Conservation (phyloP, 2,329 filamentous ascomycete species). For the Penicillium sp. region DNA sequence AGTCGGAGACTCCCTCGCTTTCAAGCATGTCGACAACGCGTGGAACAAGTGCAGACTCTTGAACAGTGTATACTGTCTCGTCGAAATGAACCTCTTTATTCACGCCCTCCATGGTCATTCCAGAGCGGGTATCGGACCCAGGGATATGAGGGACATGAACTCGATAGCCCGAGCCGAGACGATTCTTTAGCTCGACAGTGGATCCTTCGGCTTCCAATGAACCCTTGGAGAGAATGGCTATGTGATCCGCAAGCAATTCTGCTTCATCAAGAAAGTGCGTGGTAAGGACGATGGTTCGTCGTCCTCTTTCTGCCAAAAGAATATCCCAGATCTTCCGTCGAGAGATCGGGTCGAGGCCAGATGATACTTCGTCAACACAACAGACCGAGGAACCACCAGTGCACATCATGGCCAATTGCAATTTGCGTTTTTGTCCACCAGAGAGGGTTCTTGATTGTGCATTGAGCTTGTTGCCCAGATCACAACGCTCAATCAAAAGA, state of each 20-base stretch:
- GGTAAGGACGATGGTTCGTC: conserved; percentile 80
- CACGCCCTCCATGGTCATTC: conserved; percentile 57
- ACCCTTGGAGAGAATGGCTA: conserved; percentile 84
- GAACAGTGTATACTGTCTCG: conserved; percentile 70
- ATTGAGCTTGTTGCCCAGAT: conserved; percentile 72
- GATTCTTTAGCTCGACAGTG: conserved; percentile 81
- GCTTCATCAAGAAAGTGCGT: conserved; percentile 95
- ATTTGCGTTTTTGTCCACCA: conserved; percentile 87
- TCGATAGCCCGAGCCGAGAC: conserved; percentile 79
- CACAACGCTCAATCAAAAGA: conserved; percentile 68
- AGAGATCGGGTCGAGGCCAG: conserved; percentile 82
- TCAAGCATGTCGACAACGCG: conserved; percentile 71
- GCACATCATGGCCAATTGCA: conserved; percentile 94
- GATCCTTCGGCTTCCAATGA: conserved; percentile 79
- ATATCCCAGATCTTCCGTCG: conserved; percentile 94
- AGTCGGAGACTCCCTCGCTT: conserved; percentile 67
- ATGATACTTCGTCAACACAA: conserved; percentile 88
- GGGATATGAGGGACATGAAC: conserved; percentile 70
- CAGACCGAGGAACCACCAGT: conserved; percentile 86
- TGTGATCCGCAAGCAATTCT: conserved; percentile 84
- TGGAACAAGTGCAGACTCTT: conserved; percentile 70
- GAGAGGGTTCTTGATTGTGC: conserved; percentile 77
- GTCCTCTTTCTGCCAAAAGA: conserved; percentile 77
- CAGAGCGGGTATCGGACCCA: conserved; percentile 48
- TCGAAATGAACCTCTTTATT: conserved; percentile 65